Base-by-base conservation (phyloP, 192 early-diverging fungal species). In the Coemansia sp. region DNA sequence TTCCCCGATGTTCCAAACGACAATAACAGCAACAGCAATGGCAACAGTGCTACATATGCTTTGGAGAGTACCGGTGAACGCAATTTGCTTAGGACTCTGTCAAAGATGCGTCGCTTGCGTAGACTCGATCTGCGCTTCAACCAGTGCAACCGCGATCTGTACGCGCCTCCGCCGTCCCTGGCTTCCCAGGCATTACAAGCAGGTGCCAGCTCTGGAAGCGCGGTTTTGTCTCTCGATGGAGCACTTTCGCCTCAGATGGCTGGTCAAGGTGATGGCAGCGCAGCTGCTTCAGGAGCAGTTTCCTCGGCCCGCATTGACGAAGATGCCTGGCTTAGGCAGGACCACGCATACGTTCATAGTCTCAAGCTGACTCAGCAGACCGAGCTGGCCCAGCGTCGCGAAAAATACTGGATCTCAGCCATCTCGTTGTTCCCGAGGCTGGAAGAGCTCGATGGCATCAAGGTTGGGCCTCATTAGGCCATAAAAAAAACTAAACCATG, bases 51-150 rank as follows among this genome's bases (percentile, higher is more conserved):
- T 15, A 15, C 45, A 12, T 5, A 15, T 48, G 18, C 35, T 5
- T 14, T 58, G 8, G 52, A 35, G 12, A 14, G 51, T 35, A 32
- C 9, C 12, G 59, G 72, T 36, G 78, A 68, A 33, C 57, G 63
- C 18, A 53, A 41, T 8, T 18, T 72, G 39, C 73, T 75, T 11
- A 45, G 32, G 20, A 59, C 41, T 34, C 51, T 83, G 54, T 53
- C 72, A 28, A 68, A 66, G 48, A 69, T 83, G 52, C 51, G 65
- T 41, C 68, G 70, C 1, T 59, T 83, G 33, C 66, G 70, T 8
- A 61, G 68, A 1, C 68, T 83, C 8, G 81, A 83, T 53, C 61
- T 83, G 54, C 72, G 81, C 36, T 83, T 83, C 55, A 83, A 83
- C 58, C 58, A 61, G 37, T 75, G 72, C 70, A 83, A 69, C 12